Conservation (phyloP, 106 monocot genomes). For the Gastrodia elata region DNA sequence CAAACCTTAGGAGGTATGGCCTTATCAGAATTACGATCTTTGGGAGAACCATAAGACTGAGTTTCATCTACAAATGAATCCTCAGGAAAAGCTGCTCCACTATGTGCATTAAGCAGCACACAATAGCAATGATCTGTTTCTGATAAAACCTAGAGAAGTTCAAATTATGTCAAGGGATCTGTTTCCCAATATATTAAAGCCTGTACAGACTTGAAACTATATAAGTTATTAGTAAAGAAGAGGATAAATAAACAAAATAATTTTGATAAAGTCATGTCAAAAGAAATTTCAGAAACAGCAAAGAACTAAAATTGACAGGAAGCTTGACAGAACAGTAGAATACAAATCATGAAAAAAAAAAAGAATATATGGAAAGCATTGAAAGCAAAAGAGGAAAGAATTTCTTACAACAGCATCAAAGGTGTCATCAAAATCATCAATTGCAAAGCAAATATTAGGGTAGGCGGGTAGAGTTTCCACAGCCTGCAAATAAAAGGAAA, state of each 20-base stretch:
- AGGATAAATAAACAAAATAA: neutral
- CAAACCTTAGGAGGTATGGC: slow-evolving; percentile 27
- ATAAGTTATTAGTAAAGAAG: neutral
- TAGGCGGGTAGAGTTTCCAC: slow-evolving; percentile 82
- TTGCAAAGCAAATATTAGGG: slow-evolving; percentile 90
- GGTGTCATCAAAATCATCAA: slow-evolving; percentile 98
- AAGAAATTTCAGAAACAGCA: neutral
- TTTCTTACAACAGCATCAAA: slow-evolving; percentile 88
- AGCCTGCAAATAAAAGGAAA: slow-evolving; percentile 37
- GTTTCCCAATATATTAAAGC: neutral
- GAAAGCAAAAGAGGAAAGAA: neutral
- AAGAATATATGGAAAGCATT: neutral
- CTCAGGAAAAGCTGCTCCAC: slow-evolving; percentile 82
- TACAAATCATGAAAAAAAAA: neutral
- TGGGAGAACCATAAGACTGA: slow-evolving; percentile 4
- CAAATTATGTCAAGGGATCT: neutral
- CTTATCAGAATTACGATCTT: slow-evolving; percentile 12
- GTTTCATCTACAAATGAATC: slow-evolving; percentile 12
- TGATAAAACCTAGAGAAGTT: slow-evolving; percentile 57
- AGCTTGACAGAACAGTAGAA: neutral
- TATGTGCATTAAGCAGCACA: slow-evolving; percentile 86
- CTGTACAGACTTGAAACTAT: neutral
- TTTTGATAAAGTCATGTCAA: neutral
- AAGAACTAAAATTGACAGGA: neutral
- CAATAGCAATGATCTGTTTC: slow-evolving; percentile 95